Percentiles rank a stretch among this genome's conserved stretches.
Conservation (phyloP, 495 filamentous ascomycete species). For the Stereocaulon alpinum region DNA sequence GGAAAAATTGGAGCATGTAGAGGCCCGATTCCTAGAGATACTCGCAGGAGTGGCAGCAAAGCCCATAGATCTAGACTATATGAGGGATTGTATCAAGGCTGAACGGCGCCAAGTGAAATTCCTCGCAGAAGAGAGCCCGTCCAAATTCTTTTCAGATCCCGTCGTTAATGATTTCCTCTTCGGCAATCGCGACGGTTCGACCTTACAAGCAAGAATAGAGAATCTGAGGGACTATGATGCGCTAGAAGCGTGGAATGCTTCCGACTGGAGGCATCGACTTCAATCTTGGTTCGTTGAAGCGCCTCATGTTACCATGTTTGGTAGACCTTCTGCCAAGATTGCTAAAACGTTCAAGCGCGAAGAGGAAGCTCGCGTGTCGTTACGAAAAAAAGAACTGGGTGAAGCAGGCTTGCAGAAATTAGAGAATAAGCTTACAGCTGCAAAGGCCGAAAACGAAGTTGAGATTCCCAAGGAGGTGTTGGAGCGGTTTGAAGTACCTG, state of each 20-base stretch:
- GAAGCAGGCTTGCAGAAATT: constrained; percentile 59
- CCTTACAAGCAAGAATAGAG: constrained; percentile 53
- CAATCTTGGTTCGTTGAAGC: constrained; percentile 79
- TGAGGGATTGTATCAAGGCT: constrained; percentile 73
- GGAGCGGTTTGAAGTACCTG: constrained; percentile 68
- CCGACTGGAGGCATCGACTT: constrained; percentile 72
- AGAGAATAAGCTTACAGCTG: constrained; percentile 64
- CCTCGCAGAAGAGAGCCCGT: constrained; percentile 58
- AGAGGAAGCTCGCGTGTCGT: constrained; percentile 47
- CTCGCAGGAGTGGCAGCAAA: constrained; percentile 69
- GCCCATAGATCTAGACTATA: constrained; percentile 77
- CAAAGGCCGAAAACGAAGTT: constrained; percentile 80
- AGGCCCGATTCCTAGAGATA: constrained; percentile 75
- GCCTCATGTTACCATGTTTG: constrained; percentile 75
- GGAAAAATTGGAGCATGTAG: constrained; percentile 69
- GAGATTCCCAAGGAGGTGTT: constrained; percentile 72
- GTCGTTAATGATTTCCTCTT: constrained; percentile 89
- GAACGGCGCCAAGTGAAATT: constrained; percentile 70
- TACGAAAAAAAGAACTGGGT: constrained; percentile 51
- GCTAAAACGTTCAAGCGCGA: constrained; percentile 42
- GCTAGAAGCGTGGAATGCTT: constrained; percentile 69
- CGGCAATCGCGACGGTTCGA: constrained; percentile 74
- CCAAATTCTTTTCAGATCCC: constrained; percentile 56
- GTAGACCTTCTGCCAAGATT: constrained; percentile 66
- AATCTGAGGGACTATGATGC: constrained; percentile 63